These are phyloP conservation scores for Daedaleopsis sinensis DNA, from an alignment of 768 basidiomycete species.

Conservation along the genomic window DNA sequence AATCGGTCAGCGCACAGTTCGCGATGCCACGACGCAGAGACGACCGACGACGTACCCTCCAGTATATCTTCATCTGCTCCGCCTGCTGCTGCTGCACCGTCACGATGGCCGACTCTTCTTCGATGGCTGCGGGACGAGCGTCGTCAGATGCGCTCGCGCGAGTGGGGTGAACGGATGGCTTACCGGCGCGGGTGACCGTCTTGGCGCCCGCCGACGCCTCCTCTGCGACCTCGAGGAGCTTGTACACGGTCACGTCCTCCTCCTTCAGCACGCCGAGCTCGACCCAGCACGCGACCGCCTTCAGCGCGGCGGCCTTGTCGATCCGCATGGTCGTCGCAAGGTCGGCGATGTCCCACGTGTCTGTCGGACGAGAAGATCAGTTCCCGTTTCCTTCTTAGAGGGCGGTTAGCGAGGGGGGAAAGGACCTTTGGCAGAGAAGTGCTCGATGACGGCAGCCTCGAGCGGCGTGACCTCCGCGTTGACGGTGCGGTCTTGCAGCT, in stretches of 20 bases:
- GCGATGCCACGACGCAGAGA: background rate
- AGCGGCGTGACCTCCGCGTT: slow-evolving; percentile 80
- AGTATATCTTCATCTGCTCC: slow-evolving; percentile 85
- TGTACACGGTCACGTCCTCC: slow-evolving; percentile 59
- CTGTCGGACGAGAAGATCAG: slow-evolving; percentile 38
- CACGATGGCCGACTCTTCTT: slow-evolving; percentile 50
- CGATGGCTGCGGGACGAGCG: slow-evolving; percentile 36
- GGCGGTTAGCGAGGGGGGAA: background rate
- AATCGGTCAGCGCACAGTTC: background rate
- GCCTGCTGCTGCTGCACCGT: slow-evolving; percentile 74
- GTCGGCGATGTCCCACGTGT: slow-evolving; percentile 71
- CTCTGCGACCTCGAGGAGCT: slow-evolving; percentile 64
- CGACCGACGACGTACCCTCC: slow-evolving; percentile 61
- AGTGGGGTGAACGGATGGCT: background rate
- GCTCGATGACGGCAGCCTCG: slow-evolving; percentile 89
- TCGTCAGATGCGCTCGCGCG: background rate
- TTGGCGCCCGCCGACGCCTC: slow-evolving; percentile 38
- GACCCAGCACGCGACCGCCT: slow-evolving; percentile 82
- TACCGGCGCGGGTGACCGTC: slow-evolving; percentile 15
- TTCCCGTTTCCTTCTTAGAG: too few species aligned
- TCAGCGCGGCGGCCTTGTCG: slow-evolving; percentile 65
- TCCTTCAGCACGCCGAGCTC: slow-evolving; percentile 82
- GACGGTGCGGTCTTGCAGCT: slow-evolving; percentile 79
- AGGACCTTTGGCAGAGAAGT: slow-evolving; percentile 74
- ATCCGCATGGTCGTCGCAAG: slow-evolving; percentile 67